Evolutionary conservation across 2,329 filamentous ascomycete species (phyloP).

Genomic region (Talaromyces sp.): DNA sequence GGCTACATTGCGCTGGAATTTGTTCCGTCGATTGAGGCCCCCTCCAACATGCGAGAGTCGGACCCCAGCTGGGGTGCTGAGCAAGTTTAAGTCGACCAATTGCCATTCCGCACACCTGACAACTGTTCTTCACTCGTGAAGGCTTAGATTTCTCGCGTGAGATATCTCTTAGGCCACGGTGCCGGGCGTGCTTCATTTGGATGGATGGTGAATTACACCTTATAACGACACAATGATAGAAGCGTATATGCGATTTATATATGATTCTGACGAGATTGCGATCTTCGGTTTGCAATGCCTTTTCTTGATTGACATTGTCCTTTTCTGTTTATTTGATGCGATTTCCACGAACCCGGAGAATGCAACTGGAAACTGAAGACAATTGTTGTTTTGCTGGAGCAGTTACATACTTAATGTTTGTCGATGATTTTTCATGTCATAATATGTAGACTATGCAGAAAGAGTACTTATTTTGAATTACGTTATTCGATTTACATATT

Average conservation of each 20-base stretch:
- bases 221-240: not conserved
- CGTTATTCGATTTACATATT: not conserved
- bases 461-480: not conserved
- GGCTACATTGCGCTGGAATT: slow-evolving; percentile 72
- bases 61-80: slow-evolving; percentile 72
- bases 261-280: not conserved
- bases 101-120: not conserved
- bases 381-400: not conserved
- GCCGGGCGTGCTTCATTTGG: not conserved
- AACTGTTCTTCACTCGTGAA: not conserved
- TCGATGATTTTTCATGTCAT: not conserved
- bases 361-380: not conserved
- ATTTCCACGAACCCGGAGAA: not conserved
- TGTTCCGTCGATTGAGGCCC: slow-evolving; percentile 71
- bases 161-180: not conserved
- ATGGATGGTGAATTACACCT: not conserved
- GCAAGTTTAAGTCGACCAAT: slow-evolving; percentile 53
- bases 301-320: not conserved
- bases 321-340: not conserved
- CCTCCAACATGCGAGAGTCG: slow-evolving; percentile 74
- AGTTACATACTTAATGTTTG: not conserved
- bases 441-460: slow-evolving; percentile 1
- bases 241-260: not conserved
- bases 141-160: not conserved
- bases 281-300: not conserved